These are phyloP conservation scores for Phylloporus scabripes DNA, from an alignment of 768 basidiomycete species.

Conservation along the genomic window DNA sequence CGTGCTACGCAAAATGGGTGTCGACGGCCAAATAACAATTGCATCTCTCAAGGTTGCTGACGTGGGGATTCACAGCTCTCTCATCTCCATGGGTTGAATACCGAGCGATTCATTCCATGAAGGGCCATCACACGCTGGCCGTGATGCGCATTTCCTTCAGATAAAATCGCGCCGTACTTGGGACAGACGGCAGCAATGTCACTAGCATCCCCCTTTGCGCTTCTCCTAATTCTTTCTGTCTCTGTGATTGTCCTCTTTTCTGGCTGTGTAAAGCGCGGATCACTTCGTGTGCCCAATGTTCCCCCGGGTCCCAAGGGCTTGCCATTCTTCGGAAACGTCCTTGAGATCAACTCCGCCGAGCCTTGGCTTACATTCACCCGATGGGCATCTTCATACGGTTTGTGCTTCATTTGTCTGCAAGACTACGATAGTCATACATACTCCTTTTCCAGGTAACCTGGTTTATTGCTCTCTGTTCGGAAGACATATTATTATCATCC, in stretches of 20 bases:
- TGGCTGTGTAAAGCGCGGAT: conserved; percentile 11
- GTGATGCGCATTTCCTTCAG: background rate
- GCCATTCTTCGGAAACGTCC: conserved; percentile 26
- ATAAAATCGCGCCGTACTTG: background rate
- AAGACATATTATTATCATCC: conserved; percentile 30
- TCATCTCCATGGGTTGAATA: conserved; percentile 10
- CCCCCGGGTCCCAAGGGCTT: conserved; percentile 32
- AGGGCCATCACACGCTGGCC: background rate
- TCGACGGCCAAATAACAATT: background rate
- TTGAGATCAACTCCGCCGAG: conserved; percentile 21
- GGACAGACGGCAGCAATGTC: background rate
- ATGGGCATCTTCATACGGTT: conserved; percentile 27
- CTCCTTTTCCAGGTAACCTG: conserved; percentile 25
- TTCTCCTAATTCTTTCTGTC: conserved; percentile 6
- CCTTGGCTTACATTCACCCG: conserved; percentile 33
- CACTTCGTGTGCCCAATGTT: background rate
- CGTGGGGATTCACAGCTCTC: conserved; percentile 4
- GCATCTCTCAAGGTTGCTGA: background rate
- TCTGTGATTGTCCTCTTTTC: conserved; percentile 8
- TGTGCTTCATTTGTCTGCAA: background rate
- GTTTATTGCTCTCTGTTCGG: conserved; percentile 30
- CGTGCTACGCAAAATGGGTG: no score
- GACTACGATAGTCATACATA: background rate
- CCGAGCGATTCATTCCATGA: conserved; percentile 5
- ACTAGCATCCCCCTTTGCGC: conserved; percentile 1